phyloP scores from a whole-genome alignment of 169 alveolate genomes.

The Eimeria brunetti region DNA sequence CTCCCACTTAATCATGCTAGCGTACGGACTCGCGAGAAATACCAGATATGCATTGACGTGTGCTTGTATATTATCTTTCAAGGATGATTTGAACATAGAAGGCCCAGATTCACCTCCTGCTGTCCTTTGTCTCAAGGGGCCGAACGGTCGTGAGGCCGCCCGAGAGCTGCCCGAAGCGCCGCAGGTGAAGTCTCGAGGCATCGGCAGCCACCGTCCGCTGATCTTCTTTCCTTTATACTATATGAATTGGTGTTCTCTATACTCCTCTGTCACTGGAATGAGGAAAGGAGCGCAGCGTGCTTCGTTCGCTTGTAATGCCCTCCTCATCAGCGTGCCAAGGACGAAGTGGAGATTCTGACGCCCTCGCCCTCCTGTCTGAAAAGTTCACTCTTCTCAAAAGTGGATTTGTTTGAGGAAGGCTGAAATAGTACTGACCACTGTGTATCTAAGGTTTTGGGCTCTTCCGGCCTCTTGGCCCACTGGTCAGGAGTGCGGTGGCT shows the following conservation, averaged over 20 bases:
- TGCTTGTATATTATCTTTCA: background rate
- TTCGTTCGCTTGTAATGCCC: background rate
- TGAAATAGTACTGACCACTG: background rate
- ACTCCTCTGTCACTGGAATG: background rate
- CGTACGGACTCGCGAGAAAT: background rate
- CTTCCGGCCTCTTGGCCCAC: constrained; percentile 31
- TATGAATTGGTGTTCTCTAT: background rate
- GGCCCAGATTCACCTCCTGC: background rate
- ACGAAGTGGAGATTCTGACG: background rate
- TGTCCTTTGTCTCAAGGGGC: constrained; percentile 29
- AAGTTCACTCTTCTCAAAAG: background rate
- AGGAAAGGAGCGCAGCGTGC: background rate
- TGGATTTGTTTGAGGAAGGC: background rate
- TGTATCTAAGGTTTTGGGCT: background rate
- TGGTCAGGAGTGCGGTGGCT: constrained; percentile 66
- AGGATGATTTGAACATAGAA: background rate
- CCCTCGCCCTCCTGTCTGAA: background rate
- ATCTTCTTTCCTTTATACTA: constrained; percentile 12
- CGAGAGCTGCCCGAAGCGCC: constrained; percentile 37
- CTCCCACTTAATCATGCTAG: background rate
- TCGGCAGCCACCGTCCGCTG: background rate
- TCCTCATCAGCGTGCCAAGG: background rate
- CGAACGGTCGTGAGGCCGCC: constrained; percentile 69
- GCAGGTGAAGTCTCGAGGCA: background rate
- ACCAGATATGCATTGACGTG: background rate